Evolutionary conservation across 2,329 filamentous ascomycete genomes (phyloP).

Genomic region (Alternaria burnsii): DNA sequence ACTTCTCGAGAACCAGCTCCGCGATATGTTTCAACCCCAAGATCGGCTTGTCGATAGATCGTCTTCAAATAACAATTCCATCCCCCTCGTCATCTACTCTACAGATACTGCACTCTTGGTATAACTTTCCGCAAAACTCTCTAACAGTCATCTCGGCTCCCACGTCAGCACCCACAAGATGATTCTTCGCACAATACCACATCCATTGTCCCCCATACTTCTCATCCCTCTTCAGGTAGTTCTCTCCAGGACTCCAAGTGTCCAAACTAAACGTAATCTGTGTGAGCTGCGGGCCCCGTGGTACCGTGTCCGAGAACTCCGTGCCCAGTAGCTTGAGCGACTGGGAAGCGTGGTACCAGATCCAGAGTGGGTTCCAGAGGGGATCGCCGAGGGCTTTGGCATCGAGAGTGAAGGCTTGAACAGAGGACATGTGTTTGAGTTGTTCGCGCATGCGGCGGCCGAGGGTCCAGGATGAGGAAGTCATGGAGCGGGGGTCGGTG

Average conservation of each 20-base stretch:
- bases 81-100: constrained; percentile 25
- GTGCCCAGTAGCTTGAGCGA: constrained; percentile 46
- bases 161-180: constrained; percentile 35
- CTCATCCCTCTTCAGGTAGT: constrained; percentile 38
- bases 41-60: neutral
- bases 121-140: constrained; percentile 43
- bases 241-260: constrained; percentile 48
- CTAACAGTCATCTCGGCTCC: constrained; percentile 34
- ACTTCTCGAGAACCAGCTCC: neutral
- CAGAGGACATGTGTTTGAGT: constrained; percentile 30
- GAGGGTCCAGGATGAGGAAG: constrained; percentile 41
- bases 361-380: constrained; percentile 52
- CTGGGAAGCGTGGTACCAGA: constrained; percentile 50
- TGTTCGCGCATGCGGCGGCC: constrained; percentile 37
- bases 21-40: neutral
- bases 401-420: constrained; percentile 36
- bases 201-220: constrained; percentile 37
- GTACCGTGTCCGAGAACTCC: constrained; percentile 6
- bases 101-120: constrained; percentile 39
- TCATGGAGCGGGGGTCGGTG: constrained; percentile 47
- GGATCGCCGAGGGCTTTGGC: constrained; percentile 50
- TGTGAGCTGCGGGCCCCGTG: constrained; percentile 32
- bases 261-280: constrained; percentile 48
- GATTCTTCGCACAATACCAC: constrained; percentile 45
- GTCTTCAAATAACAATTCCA: neutral